phyloP scores from a whole-genome alignment of 208 protist genomes.

The Trypanosoma theileri region DNA sequence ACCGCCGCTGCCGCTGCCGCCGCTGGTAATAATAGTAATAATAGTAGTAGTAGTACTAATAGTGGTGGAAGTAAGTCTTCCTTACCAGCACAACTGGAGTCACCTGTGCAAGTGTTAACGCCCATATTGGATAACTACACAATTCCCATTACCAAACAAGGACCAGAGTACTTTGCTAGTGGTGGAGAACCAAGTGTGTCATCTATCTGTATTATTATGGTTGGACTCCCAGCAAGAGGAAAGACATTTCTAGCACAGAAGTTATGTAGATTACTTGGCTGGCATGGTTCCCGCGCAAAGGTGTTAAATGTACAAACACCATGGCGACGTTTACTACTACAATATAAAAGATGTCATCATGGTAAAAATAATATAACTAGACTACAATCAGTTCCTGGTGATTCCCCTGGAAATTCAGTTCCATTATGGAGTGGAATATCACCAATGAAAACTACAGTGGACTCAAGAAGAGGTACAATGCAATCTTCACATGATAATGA shows the following conservation, averaged over 20 bases:
- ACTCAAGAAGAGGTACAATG: too few relatives aligned
- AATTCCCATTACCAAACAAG: constrained; percentile 65
- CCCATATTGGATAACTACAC: constrained; percentile 40
- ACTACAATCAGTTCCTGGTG: too few relatives aligned
- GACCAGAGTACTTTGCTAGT: constrained; percentile 69
- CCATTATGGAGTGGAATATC: too few relatives aligned
- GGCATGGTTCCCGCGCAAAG: constrained; percentile 71
- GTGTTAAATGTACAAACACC: constrained; percentile 78
- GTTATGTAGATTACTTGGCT: constrained; percentile 81
- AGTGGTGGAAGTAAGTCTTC: neutral
- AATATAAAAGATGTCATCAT: constrained; percentile 27
- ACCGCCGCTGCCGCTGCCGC: neutral
- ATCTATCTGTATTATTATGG: constrained; percentile 83
- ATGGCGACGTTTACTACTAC: constrained; percentile 62
- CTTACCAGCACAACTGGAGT: neutral
- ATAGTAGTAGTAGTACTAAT: neutral
- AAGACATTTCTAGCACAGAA: constrained; percentile 92
- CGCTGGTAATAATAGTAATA: neutral
- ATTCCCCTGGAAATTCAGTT: too few relatives aligned
- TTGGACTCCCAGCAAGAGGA: constrained; percentile 86
- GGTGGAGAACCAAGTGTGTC: constrained; percentile 40
- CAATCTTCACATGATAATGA: too few relatives aligned
- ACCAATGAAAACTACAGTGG: too few relatives aligned
- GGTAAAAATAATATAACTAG: neutral
- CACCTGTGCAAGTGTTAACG: constrained; percentile 9